These are phyloP conservation scores for Wallacemonas sp. DNA, from an alignment of 208 protist genomes.

Conservation along the genomic window DNA sequence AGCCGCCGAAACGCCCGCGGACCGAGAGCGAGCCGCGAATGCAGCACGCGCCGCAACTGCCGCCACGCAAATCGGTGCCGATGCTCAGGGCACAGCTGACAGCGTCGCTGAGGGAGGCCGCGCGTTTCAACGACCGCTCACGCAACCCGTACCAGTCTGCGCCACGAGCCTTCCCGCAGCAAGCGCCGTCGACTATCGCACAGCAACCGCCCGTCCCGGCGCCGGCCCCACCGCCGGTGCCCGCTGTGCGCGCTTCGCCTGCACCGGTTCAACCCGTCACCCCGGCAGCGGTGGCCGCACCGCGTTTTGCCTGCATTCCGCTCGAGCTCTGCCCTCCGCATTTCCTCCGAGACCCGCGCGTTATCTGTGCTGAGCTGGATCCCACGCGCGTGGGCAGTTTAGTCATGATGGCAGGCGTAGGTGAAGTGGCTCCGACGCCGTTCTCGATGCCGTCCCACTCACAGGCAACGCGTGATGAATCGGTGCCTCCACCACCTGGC, in stretches of 20 bases:
- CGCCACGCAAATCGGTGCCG: not conserved
- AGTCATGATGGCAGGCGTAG: slow-evolving; percentile 9
- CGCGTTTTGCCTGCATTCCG: slow-evolving; percentile 79
- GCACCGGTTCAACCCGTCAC: too few relatives aligned
- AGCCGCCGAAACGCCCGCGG: not conserved
- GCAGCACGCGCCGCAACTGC: not conserved
- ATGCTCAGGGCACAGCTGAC: not conserved
- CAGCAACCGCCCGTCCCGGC: not conserved
- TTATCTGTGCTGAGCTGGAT: slow-evolving; percentile 57
- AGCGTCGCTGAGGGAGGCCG: slow-evolving; percentile 10
- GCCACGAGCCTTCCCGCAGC: not conserved
- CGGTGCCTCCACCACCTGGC: slow-evolving; percentile 20
- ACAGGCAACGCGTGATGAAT: not conserved
- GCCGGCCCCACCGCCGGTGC: not conserved
- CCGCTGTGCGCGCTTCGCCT: too few relatives aligned
- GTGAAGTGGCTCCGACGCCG: not conserved
- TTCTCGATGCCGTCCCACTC: slow-evolving; percentile 22
- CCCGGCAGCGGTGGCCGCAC: too few relatives aligned
- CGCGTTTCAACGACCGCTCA: not conserved
- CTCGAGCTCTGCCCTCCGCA: slow-evolving; percentile 46
- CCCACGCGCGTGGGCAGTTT: slow-evolving; percentile 41
- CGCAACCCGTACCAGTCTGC: not conserved
- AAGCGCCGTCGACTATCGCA: not conserved
- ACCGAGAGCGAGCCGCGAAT: not conserved
- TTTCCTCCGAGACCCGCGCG: slow-evolving; percentile 60